Base-by-base conservation (phyloP, 2,329 filamentous ascomycete genomes). In the Alternaria rosae region DNA sequence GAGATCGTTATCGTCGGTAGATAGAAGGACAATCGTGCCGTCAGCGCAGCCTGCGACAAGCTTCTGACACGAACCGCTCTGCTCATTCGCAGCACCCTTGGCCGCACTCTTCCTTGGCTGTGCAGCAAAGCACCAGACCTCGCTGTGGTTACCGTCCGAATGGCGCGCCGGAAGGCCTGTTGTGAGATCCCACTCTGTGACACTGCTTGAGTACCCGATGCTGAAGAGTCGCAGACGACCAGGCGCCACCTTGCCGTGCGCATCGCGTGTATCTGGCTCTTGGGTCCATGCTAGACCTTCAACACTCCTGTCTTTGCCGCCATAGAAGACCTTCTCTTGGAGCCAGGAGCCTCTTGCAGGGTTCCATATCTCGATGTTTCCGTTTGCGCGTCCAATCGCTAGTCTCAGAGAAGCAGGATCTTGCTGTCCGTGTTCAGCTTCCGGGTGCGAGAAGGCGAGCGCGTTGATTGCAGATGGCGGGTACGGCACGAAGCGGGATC, bases 361-460 rank as follows among this genome's bases (percentile, higher is more conserved):
- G 79, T 97, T 97, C 95, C 95, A 99, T 68, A 99, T 93, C 82
- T 99, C 95, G 71, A 99, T 95, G 76, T 97, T 92, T 71, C 95
- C 95, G 78, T 98, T 97, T 61, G 92, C 91, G 69, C 95, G 90
- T 62, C 95, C 95, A 72, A 99, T 87, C 2, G 95, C 95, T 57
- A 98, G 87, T 70, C 93, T 89, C 57, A 93, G 85, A 54, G 85
- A 88, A 64, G 85, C 87, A 21, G 86, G 84, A 71, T 80, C 85
- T 26, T 71, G 67, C 23, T 72, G 73, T 43, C 70, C 70, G 47
- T 75, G 70, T 69, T 78, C 68, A 9, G 73, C 69, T 80, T 81
- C 77, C 79, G 82, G 66, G 78, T 97, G 92, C 6, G 95, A 97
- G 80, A 99, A 98, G 69, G 94, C 93, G 76, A 98, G 88, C 66